phyloP scores from a whole-genome alignment of 1,139 yeast species.

The Kodamaea sp. region DNA sequence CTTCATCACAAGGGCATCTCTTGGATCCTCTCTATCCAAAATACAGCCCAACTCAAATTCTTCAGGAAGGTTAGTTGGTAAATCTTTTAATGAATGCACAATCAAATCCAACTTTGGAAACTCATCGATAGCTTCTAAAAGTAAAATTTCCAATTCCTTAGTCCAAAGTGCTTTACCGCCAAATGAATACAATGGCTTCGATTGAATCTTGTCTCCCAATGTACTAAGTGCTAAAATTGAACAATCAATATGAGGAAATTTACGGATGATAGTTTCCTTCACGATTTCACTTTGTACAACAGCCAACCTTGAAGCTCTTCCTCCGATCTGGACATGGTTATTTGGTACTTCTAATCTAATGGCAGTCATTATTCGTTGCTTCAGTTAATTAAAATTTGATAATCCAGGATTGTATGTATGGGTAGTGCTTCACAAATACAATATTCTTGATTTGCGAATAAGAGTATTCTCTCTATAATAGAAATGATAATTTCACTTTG shows the following conservation, averaged over 20 bases:
- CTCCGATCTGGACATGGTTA: constrained; percentile 62
- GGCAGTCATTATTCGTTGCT: too few species aligned
- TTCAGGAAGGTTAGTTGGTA: constrained; percentile 90
- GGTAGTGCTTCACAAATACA: too few species aligned
- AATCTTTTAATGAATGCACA: constrained; percentile 91
- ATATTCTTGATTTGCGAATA: too few species aligned
- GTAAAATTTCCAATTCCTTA: constrained; percentile 79
- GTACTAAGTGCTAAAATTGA: constrained; percentile 81
- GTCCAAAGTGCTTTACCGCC: constrained; percentile 98
- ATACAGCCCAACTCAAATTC: constrained; percentile 89
- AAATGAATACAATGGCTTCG: constrained; percentile 84
- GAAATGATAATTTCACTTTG: too few species aligned
- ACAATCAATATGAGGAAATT: constrained; percentile 56
- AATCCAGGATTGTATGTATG: too few species aligned
- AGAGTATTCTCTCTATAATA: too few species aligned
- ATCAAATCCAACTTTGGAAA: constrained; percentile 77
- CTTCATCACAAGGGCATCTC: constrained; percentile 90
- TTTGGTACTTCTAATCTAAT: constrained; percentile 16
- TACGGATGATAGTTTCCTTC: constrained; percentile 52
- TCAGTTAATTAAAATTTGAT: too few species aligned
- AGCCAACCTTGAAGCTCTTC: constrained; percentile 84
- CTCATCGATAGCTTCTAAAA: constrained; percentile 59
- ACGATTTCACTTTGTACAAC: constrained; percentile 81
- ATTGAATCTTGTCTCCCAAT: constrained; percentile 83
- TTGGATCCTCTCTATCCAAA: constrained; percentile 80